Base-by-base conservation (phyloP, 768 basidiomycete genomes). In the Boletellus ananas region DNA sequence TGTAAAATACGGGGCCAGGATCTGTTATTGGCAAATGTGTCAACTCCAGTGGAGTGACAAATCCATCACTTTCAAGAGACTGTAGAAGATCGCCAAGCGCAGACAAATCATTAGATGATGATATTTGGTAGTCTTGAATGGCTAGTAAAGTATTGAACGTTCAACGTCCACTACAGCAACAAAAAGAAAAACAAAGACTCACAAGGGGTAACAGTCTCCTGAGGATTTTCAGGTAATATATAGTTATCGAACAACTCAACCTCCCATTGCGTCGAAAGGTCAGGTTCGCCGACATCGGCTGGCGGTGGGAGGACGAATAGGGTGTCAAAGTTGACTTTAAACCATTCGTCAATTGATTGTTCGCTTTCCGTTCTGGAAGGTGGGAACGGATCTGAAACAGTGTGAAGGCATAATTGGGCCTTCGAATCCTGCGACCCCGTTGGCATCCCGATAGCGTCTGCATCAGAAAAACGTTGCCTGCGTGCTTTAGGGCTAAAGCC, bases 331-430 rank as follows among this genome's bases (percentile, higher is more conserved):
- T 57, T 56, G 10, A 49, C 46, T 0, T 62, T 56, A 17, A 71
- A 71, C 75, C 72, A 75, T n/a, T 66, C 62, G 11, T 73, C 69
- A 16, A 71, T 50, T 1, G 51, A 49, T 12, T 53, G 31, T 3
- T 59, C 62, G 4, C 57, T 56, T n/a, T 57, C 49, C 1, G 51
- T 8, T 2, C 57, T 41, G 27, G 29, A 48, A 43, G 17, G 58
- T 14, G 27, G 68, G 1, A 68, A 56, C 18, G 72, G 61, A 47
- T 71, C 63, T 0, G 71, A 73, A 3, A 65, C 61, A 0, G 58
- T 14, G 18, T 67, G 66, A 29, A 58, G 43, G 20, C 57, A 62
- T 1, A 67, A 60, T 16, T 37, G 50, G 0, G 21, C 18, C 23
- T 23, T 6, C 23, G 23, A 2, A 49, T 42, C 3, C 7, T 8